Conservation (phyloP, 1,284 basidiomycete genomes). For the Cutaneotrichosporon sp. region DNA sequence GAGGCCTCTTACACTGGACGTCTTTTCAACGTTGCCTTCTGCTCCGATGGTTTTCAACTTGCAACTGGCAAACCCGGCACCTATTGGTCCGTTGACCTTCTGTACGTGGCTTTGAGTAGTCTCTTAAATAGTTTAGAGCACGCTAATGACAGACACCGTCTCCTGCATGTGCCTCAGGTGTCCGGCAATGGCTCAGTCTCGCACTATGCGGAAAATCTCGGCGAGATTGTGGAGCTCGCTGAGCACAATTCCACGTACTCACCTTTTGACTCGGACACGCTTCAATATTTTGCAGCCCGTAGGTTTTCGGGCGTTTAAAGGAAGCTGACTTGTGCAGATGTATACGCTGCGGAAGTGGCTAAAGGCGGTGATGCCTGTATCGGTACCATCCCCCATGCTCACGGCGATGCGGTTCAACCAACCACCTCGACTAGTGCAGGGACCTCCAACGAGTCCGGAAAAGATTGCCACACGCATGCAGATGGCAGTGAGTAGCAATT, state of each 20-base stretch:
- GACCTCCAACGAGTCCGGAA: slow-evolving; percentile 25
- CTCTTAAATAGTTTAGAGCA: too few relatives aligned
- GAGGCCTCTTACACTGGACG: slow-evolving; percentile 36
- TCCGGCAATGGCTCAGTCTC: slow-evolving; percentile 33
- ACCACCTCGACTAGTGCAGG: slow-evolving; percentile 10
- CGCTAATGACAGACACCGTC: slow-evolving; percentile 34
- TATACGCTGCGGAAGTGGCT: slow-evolving; percentile 43
- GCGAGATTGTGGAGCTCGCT: slow-evolving; percentile 43
- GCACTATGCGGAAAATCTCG: slow-evolving; percentile 44
- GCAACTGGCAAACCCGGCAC: slow-evolving; percentile 28
- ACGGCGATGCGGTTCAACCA: too few relatives aligned
- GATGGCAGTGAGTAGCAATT: slow-evolving; percentile 25
- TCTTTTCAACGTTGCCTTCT: slow-evolving; percentile 35
- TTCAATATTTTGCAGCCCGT: slow-evolving; percentile 48
- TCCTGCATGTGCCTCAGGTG: slow-evolving; percentile 46
- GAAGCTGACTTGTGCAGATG: slow-evolving; percentile 22
- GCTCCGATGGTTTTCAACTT: slow-evolving; percentile 43
- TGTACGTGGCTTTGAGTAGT: slow-evolving; percentile 21
- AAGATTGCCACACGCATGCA: slow-evolving; percentile 40
- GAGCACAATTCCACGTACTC: slow-evolving; percentile 36
- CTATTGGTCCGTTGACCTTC: slow-evolving; percentile 47
- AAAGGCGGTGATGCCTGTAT: slow-evolving; percentile 40
- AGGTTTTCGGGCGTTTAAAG: background rate
- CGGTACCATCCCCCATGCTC: slow-evolving; percentile 19
- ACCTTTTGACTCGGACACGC: slow-evolving; percentile 43